phyloP scores from a whole-genome alignment of 805 yeast genomes.

The Ogataea dorogensis region DNA sequence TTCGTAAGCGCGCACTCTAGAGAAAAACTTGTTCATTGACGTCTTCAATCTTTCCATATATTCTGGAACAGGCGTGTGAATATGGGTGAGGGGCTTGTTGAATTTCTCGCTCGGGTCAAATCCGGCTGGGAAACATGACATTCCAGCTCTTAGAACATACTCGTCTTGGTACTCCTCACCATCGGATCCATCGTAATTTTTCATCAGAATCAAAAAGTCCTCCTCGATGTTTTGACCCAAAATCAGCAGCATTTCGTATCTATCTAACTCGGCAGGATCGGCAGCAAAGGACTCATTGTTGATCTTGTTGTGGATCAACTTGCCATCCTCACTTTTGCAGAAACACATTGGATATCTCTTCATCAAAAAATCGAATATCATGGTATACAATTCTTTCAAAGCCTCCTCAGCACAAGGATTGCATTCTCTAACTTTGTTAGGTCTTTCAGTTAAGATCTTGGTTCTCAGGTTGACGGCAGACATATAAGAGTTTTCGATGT shows the following conservation, averaged over 20 bases:
- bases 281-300: slow-evolving; percentile 40
- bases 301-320: slow-evolving; percentile 38
- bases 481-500: slow-evolving; percentile 60
- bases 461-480: slow-evolving; percentile 41
- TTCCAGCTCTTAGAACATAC: slow-evolving; percentile 55
- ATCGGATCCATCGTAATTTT: slow-evolving; percentile 33
- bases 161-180: slow-evolving; percentile 41
- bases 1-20: slow-evolving; percentile 49
- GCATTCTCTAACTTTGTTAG: slow-evolving; percentile 35
- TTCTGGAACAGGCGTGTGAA: slow-evolving; percentile 74
- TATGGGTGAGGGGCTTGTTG: slow-evolving; percentile 51
- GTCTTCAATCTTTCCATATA: slow-evolving; percentile 53
- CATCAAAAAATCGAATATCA: slow-evolving; percentile 34
- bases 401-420: slow-evolving; percentile 36
- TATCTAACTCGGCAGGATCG: slow-evolving; percentile 14
- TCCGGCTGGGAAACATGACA: slow-evolving; percentile 68
- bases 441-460: slow-evolving; percentile 32
- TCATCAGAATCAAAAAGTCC: slow-evolving; percentile 56
- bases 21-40: slow-evolving; percentile 69
- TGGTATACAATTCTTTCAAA: slow-evolving; percentile 49
- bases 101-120: slow-evolving; percentile 60
- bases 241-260: slow-evolving; percentile 17
- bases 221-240: slow-evolving; percentile 48
- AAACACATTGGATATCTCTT: slow-evolving; percentile 57
- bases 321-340: slow-evolving; percentile 20